A percentile compares a stretch with the other conserved stretches of the same genome.
phyloP scores from a whole-genome alignment of 2,329 filamentous ascomycete species.

The Colletotrichum sp. region DNA sequence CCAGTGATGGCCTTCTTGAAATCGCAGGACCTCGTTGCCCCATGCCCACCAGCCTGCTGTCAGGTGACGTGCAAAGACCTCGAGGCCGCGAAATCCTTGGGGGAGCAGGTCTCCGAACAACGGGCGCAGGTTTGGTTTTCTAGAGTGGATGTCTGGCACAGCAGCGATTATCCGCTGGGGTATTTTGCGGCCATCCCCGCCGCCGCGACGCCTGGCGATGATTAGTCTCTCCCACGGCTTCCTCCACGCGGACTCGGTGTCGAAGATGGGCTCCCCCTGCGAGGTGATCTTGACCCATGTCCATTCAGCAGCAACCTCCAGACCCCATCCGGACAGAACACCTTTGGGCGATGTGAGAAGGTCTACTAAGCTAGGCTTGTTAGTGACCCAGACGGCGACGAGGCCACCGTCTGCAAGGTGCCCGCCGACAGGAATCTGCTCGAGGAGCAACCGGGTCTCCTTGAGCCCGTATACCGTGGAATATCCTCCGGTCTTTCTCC shows the following conservation, averaged over 20 bases:
- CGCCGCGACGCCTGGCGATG: slow-evolving; percentile 56
- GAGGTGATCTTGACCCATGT: slow-evolving; percentile 78
- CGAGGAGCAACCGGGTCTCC: slow-evolving; percentile 56
- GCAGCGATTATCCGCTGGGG: slow-evolving; percentile 65
- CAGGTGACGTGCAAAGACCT: slow-evolving; percentile 77
- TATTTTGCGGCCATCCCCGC: slow-evolving; percentile 28
- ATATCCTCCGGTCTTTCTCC: slow-evolving; percentile 60
- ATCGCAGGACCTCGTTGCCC: slow-evolving; percentile 76
- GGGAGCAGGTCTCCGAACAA: slow-evolving; percentile 63
- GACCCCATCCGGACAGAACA: slow-evolving; percentile 70
- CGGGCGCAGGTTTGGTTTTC: slow-evolving; percentile 74
- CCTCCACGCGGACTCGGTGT: slow-evolving; percentile 66
- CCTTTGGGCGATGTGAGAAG: slow-evolving; percentile 58
- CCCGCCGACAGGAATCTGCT: slow-evolving; percentile 58
- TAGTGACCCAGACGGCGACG: slow-evolving; percentile 80
- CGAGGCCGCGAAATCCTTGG: slow-evolving; percentile 62
- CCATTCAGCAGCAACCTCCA: slow-evolving; percentile 74
- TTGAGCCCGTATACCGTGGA: slow-evolving; percentile 47
- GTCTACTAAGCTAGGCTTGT: slow-evolving; percentile 65
- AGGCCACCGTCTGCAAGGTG: slow-evolving; percentile 60
- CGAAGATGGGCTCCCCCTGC: slow-evolving; percentile 67
- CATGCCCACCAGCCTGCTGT: slow-evolving; percentile 80
- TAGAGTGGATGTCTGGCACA: slow-evolving; percentile 78
- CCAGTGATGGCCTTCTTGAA: slow-evolving; percentile 66
- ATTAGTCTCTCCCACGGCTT: slow-evolving; percentile 80